phyloP scores from a whole-genome alignment of 352 stramenopile species.

The Phytophthora pinifolia region DNA sequence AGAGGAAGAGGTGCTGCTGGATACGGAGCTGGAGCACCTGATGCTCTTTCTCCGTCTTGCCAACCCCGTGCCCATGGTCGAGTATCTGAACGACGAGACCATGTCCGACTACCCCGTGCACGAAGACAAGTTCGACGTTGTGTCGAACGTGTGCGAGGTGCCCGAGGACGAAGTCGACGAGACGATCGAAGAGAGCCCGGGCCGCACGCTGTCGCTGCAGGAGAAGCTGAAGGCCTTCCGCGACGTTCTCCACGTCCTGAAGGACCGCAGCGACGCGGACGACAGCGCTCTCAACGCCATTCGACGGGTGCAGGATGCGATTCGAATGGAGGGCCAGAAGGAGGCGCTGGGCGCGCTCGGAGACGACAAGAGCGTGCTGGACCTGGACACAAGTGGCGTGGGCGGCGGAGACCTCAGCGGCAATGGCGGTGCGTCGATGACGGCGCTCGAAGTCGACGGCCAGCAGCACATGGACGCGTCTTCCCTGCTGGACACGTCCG shows the following conservation, averaged over 20 bases:
- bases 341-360: constrained; percentile 23
- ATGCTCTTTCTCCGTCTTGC: constrained; percentile 64
- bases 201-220: constrained; percentile 57
- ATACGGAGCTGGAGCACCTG: constrained; percentile 66
- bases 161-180: constrained; percentile 70
- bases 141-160: constrained; percentile 64
- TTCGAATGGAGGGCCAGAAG: constrained; percentile 48
- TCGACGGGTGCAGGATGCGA: constrained; percentile 65
- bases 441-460: constrained; percentile 29
- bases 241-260: constrained; percentile 72
- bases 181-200: constrained; percentile 37
- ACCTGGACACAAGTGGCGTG: constrained; percentile 16
- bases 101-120: constrained; percentile 72
- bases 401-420: neutral
- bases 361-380: constrained; percentile 27
- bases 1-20: constrained; percentile 55
- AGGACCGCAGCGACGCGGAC: constrained; percentile 67
- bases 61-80: constrained; percentile 58
- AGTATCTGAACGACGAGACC: constrained; percentile 75
- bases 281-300: constrained; percentile 55
- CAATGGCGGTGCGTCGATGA: constrained; percentile 14
- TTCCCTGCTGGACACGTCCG: constrained; percentile 35
- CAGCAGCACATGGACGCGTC: constrained; percentile 42
- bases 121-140: constrained; percentile 85
- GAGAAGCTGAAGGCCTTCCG: constrained; percentile 83